Percentiles rank a stretch among this genome's conserved stretches.
These are phyloP conservation scores for Pseudogymnoascus sp. DNA, from an alignment of 2,329 filamentous ascomycete genomes.

Conservation along the genomic window DNA sequence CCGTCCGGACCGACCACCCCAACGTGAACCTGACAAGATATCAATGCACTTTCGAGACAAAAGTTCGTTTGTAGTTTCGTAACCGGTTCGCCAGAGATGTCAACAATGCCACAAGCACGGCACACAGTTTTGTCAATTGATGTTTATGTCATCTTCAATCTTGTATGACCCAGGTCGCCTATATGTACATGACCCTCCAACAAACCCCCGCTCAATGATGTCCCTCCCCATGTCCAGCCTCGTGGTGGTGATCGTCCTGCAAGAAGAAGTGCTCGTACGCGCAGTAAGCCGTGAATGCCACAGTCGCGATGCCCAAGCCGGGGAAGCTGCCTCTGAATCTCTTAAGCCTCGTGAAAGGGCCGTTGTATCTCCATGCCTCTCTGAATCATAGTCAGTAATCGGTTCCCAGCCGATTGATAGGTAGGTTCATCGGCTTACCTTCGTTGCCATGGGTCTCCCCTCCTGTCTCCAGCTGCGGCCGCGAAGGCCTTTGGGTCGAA, in stretches of 20 bases:
- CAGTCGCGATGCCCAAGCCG: conserved; percentile 83
- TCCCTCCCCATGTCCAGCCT: conserved; percentile 41
- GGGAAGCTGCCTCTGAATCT: conserved; percentile 82
- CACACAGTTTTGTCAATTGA: not conserved
- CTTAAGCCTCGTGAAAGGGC: conserved; percentile 79
- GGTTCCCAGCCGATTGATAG: not conserved
- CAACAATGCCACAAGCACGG: not conserved
- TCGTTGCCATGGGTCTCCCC: conserved; percentile 58
- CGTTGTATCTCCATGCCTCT: conserved; percentile 90
- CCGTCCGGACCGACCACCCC: not conserved
- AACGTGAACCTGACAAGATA: not conserved
- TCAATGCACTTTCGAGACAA: not conserved
- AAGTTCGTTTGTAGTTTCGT: not conserved
- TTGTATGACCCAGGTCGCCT: conserved; percentile 11
- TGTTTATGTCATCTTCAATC: conserved; percentile 12
- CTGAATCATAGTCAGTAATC: conserved; percentile 39
- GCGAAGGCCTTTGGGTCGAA: conserved; percentile 81
- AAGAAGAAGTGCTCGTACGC: conserved; percentile 83
- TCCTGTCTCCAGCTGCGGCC: conserved; percentile 54
- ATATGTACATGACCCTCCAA: conserved; percentile 31
- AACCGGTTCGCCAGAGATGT: not conserved
- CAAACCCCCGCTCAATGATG: conserved; percentile 42
- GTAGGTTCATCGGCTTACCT: conserved; percentile 37
- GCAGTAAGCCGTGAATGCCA: conserved; percentile 85
- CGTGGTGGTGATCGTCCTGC: conserved; percentile 55